Evolutionary conservation across 2,329 filamentous ascomycete genomes (phyloP).

Genomic region (Fusarium nisikadoi): DNA sequence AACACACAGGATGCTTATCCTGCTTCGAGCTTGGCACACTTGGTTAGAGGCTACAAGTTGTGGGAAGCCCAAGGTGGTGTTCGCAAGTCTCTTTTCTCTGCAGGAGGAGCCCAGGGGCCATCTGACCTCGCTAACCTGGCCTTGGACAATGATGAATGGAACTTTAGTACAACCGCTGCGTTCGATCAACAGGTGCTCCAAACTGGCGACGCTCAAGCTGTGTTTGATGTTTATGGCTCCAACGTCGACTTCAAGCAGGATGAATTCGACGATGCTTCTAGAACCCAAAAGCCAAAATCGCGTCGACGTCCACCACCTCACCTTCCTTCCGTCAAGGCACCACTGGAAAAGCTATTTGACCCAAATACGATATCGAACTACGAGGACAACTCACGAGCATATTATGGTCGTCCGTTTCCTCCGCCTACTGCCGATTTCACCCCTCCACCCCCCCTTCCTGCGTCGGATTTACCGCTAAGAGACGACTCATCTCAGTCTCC

Average conservation of each 20-base stretch:
- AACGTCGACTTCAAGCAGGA: constrained; percentile 63
- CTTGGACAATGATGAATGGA: constrained; percentile 70
- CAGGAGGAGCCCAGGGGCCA: constrained; percentile 67
- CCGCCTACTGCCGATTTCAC: constrained; percentile 57
- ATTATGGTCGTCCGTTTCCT: constrained; percentile 63
- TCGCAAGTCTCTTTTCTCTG: constrained; percentile 71
- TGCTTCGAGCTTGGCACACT: constrained; percentile 68
- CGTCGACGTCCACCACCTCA: constrained; percentile 68
- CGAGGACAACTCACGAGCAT: constrained; percentile 69
- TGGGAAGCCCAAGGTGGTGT: constrained; percentile 82
- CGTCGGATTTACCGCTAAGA: constrained; percentile 65
- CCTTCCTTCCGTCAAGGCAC: constrained; percentile 66
- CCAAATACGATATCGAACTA: constrained; percentile 73
- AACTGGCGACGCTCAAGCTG: constrained; percentile 65
- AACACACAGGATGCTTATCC: constrained; percentile 73
- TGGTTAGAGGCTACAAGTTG: constrained; percentile 77
- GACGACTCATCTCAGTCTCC: constrained; percentile 62
- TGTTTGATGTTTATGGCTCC: constrained; percentile 70
- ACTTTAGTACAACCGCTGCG: constrained; percentile 73
- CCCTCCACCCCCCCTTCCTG: constrained; percentile 53
- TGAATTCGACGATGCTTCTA: constrained; percentile 61
- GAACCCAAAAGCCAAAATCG: constrained; percentile 63
- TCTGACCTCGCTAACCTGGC: constrained; percentile 57
- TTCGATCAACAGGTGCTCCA: constrained; percentile 69
- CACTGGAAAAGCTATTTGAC: constrained; percentile 73